A percentile compares a stretch with the other conserved stretches of the same genome.
phyloP scores from a whole-genome alignment of 345 rosid genomes.

The Salix dunnii region DNA sequence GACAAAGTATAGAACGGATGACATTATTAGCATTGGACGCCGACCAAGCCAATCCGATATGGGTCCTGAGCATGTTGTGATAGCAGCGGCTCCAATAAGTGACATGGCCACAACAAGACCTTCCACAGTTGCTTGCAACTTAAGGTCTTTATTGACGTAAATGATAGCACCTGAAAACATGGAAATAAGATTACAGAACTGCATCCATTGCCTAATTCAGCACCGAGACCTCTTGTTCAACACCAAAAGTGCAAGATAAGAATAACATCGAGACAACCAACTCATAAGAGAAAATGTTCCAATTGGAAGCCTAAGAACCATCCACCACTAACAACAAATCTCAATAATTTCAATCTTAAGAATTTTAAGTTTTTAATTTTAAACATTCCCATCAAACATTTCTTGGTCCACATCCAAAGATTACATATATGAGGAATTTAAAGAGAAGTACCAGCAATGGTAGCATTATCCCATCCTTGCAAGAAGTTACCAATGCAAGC shows the following conservation, averaged over 20 bases:
- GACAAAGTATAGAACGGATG: constrained; percentile 72
- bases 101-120: constrained; percentile 97
- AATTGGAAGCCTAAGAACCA: not conserved
- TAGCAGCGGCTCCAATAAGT: constrained; percentile 80
- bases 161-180: constrained; percentile 67
- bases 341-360: not conserved
- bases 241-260: not conserved
- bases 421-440: constrained; percentile 3
- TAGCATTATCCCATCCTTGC: constrained; percentile 99
- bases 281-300: not conserved
- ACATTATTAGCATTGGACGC: constrained; percentile 83
- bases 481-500: constrained; percentile 92
- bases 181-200: constrained; percentile 5
- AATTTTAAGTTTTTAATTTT: not conserved
- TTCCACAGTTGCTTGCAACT: constrained; percentile 59
- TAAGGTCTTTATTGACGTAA: constrained; percentile 72
- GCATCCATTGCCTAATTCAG: constrained; percentile 5
- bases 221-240: not conserved
- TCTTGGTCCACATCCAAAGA: constrained; percentile 1
- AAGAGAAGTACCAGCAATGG: constrained; percentile 73
- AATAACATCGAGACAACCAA: not conserved
- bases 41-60: constrained; percentile 94
- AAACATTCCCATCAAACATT: not conserved
- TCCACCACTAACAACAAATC: not conserved
- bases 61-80: constrained; percentile 93